phyloP scores from a whole-genome alignment of 176 grass and related monocot genomes.

The barley (Hordeum vulgare) region MorexV3_pseudomolecules_assembly NC_058518.1:510487797-510488296 shows the following conservation, averaged over 20 bases:
- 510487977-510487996: slow-evolving; percentile 76
- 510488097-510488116: neutral
- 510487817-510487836: neutral
- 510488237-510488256: slow-evolving; percentile 14
- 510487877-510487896: neutral
- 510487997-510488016: slow-evolving; percentile 60
- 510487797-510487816: neutral
- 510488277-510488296: slow-evolving; percentile 6
- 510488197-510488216: slow-evolving; percentile 50
- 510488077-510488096: neutral
- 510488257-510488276: slow-evolving; percentile 44
- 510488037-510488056: slow-evolving; percentile 48
- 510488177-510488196: slow-evolving; percentile 23
- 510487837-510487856: neutral
- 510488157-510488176: slow-evolving; percentile 59
- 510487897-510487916: accelerated
- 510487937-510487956: slow-evolving; percentile 8
- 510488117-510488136: neutral
- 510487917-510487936: too few species aligned
- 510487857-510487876: too few species aligned
- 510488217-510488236: slow-evolving; percentile 10
- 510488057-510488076: slow-evolving; percentile 34
- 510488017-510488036: slow-evolving; percentile 84
- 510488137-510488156: slow-evolving; percentile 16
- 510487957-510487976: slow-evolving; percentile 86